A percentile compares a stretch with the other conserved stretches of the same genome.
These are phyloP conservation scores for Boletus fagicola DNA, from an alignment of 768 basidiomycete species.

Conservation along the genomic window DNA sequence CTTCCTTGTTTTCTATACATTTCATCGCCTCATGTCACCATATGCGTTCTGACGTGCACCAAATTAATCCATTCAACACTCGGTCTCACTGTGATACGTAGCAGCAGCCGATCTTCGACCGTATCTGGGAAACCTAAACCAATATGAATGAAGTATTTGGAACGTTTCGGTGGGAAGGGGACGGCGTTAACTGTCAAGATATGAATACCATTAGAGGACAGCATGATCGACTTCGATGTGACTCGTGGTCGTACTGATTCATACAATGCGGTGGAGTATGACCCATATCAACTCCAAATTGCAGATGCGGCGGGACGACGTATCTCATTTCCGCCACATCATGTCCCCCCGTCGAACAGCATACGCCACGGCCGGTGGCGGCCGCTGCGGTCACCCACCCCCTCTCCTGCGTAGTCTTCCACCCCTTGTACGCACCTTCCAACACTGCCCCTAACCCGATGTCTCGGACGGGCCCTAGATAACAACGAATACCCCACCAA, in stretches of 20 bases:
- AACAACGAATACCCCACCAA: constrained; percentile 62
- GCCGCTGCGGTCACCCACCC: constrained; percentile 81
- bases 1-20: background rate
- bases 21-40: background rate
- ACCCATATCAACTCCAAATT: constrained; percentile 41
- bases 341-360: constrained; percentile 76
- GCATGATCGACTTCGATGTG: background rate
- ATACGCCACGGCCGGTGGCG: constrained; percentile 70
- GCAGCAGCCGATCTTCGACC: background rate
- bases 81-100: background rate
- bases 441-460: constrained; percentile 71
- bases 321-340: constrained; percentile 73
- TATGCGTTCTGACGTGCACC: background rate
- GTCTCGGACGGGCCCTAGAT: constrained; percentile 82
- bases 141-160: background rate
- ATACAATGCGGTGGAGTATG: background rate
- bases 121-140: too few relatives aligned
- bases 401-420: constrained; percentile 61
- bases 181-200: background rate
- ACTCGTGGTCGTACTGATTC: background rate
- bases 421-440: constrained; percentile 37
- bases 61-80: background rate
- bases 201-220: background rate
- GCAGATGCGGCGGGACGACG: constrained; percentile 64
- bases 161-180: background rate